phyloP scores from a whole-genome alignment of 1,139 yeast genomes.

The Tardiomyces depauwii region DNA sequence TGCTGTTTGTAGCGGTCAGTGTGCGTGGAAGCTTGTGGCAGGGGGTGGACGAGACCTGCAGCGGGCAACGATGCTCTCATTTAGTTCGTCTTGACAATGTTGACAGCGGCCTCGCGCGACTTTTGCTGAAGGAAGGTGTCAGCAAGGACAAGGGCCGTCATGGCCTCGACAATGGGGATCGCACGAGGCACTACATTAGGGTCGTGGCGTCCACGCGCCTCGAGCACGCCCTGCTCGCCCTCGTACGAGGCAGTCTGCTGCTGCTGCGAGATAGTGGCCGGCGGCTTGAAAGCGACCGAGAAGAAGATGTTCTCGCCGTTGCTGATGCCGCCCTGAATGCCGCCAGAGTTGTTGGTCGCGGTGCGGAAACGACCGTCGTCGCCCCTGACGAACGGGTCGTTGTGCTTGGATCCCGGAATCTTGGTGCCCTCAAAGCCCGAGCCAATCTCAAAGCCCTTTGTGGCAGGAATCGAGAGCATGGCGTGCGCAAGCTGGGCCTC shows the following conservation, averaged over 20 bases:
- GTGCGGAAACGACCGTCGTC: conserved; percentile 54
- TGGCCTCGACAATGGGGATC: conserved; percentile 94
- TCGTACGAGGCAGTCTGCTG: conserved; percentile 82
- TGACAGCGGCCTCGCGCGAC: conserved; percentile 52
- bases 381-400: conserved; percentile 54
- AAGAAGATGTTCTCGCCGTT: conserved; percentile 94
- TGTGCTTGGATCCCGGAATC: conserved; percentile 89
- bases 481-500: conserved; percentile 96
- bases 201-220: conserved; percentile 97
- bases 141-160: conserved; percentile 88
- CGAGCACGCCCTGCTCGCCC: conserved; percentile 76
- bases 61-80: no score
- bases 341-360: conserved; percentile 86
- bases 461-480: conserved; percentile 94
- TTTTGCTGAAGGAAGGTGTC: conserved; percentile 80
- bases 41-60: no score
- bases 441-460: conserved; percentile 96
- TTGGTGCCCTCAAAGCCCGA: conserved; percentile 87
- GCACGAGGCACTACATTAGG: conserved; percentile 99
- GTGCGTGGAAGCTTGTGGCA: neutral
- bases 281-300: conserved; percentile 93
- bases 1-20: no score
- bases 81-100: conserved; percentile 1
- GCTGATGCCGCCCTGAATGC: conserved; percentile 95
- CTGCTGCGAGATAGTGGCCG: conserved; percentile 92